phyloP scores from a whole-genome alignment of 495 filamentous ascomycete genomes.

The Annulohypoxylon bovei region DNA sequence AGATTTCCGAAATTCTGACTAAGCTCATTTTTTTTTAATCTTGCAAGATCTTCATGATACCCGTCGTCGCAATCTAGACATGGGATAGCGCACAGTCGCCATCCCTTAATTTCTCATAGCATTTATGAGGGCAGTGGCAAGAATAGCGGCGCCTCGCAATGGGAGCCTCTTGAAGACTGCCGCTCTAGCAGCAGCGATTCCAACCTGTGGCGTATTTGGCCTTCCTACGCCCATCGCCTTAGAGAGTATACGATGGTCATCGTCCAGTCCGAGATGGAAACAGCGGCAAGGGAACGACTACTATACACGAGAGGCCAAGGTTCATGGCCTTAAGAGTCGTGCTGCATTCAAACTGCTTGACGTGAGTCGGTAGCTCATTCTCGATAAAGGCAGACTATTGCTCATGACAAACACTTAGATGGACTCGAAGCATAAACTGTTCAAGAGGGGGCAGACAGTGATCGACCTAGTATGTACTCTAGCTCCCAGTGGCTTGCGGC shows the following conservation, averaged over 20 bases:
- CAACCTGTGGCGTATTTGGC: background rate
- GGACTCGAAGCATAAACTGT: conserved; percentile 80
- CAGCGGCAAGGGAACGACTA: conserved; percentile 75
- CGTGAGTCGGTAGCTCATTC: conserved; percentile 52
- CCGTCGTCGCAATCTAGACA: conserved; percentile 17
- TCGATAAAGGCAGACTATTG: background rate
- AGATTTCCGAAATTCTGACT: background rate
- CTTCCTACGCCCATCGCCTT: background rate
- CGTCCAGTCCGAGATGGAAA: conserved; percentile 85
- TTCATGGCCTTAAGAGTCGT: conserved; percentile 82
- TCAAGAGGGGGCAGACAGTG: conserved; percentile 81
- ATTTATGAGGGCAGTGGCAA: conserved; percentile 38
- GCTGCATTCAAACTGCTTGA: conserved; percentile 93
- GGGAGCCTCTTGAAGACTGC: conserved; percentile 33
- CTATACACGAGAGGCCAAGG: conserved; percentile 75
- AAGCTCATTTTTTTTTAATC: conserved; percentile 6
- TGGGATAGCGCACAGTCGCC: conserved; percentile 33
- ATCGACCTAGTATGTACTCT: conserved; percentile 77
- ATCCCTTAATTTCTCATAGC: background rate
- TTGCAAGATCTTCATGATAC: conserved; percentile 1
- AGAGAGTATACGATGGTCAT: conserved; percentile 50
- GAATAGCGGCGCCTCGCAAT: conserved; percentile 39
- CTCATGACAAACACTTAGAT: conserved; percentile 60
- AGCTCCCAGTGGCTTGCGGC: background rate
- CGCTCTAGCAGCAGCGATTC: background rate